phyloP scores from a whole-genome alignment of 805 yeast genomes.

The Teunomyces cretensis region DNA sequence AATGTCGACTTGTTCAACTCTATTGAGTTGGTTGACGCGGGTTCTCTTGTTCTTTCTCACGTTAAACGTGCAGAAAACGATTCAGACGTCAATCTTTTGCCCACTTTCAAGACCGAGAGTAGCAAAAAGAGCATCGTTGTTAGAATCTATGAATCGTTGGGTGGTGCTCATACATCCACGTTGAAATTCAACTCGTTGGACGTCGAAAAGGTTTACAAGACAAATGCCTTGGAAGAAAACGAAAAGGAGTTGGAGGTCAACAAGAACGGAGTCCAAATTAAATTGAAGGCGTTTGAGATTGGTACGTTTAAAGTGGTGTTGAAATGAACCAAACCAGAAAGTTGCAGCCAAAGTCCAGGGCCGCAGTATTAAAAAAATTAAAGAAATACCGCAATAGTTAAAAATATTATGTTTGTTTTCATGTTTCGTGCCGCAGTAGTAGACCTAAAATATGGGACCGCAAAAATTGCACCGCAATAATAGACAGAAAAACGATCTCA shows the following conservation, averaged over 20 bases:
- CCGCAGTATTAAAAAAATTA: neutral
- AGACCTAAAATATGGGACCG: neutral
- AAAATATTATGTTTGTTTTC: neutral
- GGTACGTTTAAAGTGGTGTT: constrained; percentile 58
- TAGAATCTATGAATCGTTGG: constrained; percentile 84
- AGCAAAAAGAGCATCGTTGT: constrained; percentile 52
- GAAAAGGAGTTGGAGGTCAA: constrained; percentile 39
- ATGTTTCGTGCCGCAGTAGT: neutral
- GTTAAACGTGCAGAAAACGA: constrained; percentile 90
- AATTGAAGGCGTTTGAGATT: constrained; percentile 75
- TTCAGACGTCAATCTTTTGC: constrained; percentile 44
- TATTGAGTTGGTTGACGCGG: constrained; percentile 42
- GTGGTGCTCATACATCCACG: constrained; percentile 65
- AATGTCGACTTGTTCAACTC: constrained; percentile 10
- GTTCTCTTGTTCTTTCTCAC: constrained; percentile 66
- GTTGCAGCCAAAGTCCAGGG: neutral
- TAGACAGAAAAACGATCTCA: too few species aligned
- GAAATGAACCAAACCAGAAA: constrained; percentile 8
- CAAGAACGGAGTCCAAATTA: constrained; percentile 41
- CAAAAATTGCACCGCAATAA: too few species aligned
- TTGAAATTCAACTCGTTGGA: constrained; percentile 45
- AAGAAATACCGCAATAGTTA: neutral
- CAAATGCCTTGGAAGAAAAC: constrained; percentile 57
- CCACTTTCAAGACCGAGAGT: constrained; percentile 46
- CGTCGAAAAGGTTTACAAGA: constrained; percentile 49